phyloP scores from a whole-genome alignment of 768 basidiomycete species.

The Boletus rubescentipes region DNA sequence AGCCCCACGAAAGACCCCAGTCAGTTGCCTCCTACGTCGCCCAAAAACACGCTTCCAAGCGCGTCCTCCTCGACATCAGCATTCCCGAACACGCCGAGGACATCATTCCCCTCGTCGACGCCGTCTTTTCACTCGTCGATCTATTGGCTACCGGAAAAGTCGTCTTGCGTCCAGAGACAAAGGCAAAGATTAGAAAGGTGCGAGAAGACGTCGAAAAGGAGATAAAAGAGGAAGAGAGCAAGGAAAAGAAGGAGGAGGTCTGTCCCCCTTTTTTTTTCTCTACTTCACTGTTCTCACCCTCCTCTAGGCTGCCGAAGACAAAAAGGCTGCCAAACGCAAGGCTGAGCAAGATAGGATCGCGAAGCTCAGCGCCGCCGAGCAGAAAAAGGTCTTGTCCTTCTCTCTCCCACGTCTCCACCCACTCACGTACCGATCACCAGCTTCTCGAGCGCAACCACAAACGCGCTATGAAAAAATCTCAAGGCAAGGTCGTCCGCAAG shows the following conservation, averaged over 20 bases:
- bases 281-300: not conserved
- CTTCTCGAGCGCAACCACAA: conserved; percentile 76
- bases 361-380: conserved; percentile 74
- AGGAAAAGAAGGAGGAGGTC: conserved; percentile 72
- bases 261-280: conserved; percentile 7
- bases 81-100: conserved; percentile 50
- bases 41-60: conserved; percentile 52
- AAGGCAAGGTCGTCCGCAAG: conserved; percentile 53
- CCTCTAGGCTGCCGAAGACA: conserved; percentile 57
- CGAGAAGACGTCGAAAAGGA: conserved; percentile 71
- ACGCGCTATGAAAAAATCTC: conserved; percentile 64
- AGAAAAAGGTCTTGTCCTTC: conserved; percentile 62
- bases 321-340: conserved; percentile 68
- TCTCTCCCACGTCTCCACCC: not conserved
- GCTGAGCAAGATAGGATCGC: conserved; percentile 72
- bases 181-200: conserved; percentile 67
- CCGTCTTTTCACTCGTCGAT: conserved; percentile 77
- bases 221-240: conserved; percentile 64
- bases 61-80: conserved; percentile 66
- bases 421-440: conserved; percentile 32
- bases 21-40: conserved; percentile 47
- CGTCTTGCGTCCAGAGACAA: conserved; percentile 78
- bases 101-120: conserved; percentile 56
- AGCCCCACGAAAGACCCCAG: conserved; percentile 69
- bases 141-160: conserved; percentile 47